These are phyloP conservation scores for Rhizopogon rudus DNA, from an alignment of 768 basidiomycete species.

Conservation along the genomic window DNA sequence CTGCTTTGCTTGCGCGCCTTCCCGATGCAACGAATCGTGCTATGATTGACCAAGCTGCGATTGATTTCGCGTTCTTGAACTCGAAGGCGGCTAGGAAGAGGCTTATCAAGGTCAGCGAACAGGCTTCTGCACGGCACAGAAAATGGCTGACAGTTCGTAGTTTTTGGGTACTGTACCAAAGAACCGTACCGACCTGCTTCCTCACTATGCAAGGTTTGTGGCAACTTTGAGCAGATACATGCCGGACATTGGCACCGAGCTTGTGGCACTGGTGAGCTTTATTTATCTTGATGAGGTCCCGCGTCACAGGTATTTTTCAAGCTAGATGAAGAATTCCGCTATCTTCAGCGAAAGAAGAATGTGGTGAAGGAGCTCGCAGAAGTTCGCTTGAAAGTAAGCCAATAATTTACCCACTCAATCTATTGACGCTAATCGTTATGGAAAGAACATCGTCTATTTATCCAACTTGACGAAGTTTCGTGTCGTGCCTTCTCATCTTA, in stretches of 20 bases:
- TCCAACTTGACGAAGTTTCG: slow-evolving; percentile 95
- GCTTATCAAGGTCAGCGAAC: slow-evolving; percentile 62
- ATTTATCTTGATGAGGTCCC: neutral
- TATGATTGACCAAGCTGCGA: slow-evolving; percentile 87
- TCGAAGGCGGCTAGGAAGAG: slow-evolving; percentile 95
- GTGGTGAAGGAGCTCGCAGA: slow-evolving; percentile 88
- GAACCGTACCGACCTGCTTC: slow-evolving; percentile 83
- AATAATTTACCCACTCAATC: slow-evolving; percentile 4
- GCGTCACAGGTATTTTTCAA: slow-evolving; percentile 25
- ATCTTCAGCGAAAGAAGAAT: slow-evolving; percentile 91
- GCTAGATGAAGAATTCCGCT: slow-evolving; percentile 97
- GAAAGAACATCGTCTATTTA: slow-evolving; percentile 83
- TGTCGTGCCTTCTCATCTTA: slow-evolving; percentile 85
- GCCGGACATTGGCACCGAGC: slow-evolving; percentile 85
- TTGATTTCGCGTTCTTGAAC: slow-evolving; percentile 95
- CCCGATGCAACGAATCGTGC: slow-evolving; percentile 92
- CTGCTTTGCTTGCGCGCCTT: slow-evolving; percentile 82
- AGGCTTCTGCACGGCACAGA: neutral
- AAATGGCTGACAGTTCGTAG: slow-evolving; percentile 29
- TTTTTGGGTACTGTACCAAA: slow-evolving; percentile 82
- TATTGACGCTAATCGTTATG: neutral
- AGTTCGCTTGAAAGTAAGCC: slow-evolving; percentile 69
- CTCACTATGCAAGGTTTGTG: slow-evolving; percentile 88
- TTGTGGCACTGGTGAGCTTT: slow-evolving; percentile 69
- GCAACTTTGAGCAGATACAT: slow-evolving; percentile 89